A percentile compares a stretch with the other conserved stretches of the same genome.
Evolutionary conservation across 306 rosid species (phyloP).

Genomic region (Clitoria ternatea): DNA sequence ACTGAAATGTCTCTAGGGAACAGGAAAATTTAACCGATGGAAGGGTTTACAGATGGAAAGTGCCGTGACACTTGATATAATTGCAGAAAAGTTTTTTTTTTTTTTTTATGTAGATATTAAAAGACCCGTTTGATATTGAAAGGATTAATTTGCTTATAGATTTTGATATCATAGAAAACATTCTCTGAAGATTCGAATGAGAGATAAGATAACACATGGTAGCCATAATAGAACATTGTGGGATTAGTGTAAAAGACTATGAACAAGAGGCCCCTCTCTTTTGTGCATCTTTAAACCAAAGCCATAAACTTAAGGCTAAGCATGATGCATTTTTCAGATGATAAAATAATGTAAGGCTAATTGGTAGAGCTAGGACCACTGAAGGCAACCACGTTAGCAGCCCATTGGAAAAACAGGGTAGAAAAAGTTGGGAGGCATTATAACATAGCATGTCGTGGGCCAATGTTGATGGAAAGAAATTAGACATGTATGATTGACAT

Average conservation of each 20-base stretch:
- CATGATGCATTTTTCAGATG: conserved; percentile 28
- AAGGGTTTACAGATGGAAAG: conserved; percentile 58
- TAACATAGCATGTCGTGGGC: conserved; percentile 56
- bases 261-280: conserved; percentile 31
- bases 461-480: conserved; percentile 49
- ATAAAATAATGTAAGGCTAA: conserved; percentile 28
- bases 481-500: conserved; percentile 67
- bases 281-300: conserved; percentile 50
- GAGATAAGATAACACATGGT: conserved; percentile 45
- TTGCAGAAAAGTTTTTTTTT: conserved; percentile 21
- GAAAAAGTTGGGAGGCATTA: conserved; percentile 43
- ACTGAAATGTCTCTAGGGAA: conserved; percentile 26
- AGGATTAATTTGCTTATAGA: conserved; percentile 9
- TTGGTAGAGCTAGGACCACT: conserved; percentile 35
- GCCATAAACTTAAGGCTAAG: conserved; percentile 44
- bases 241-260: conserved; percentile 33
- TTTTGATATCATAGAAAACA: conserved; percentile 26
- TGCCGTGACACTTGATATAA: conserved; percentile 16
- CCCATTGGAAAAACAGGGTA: conserved; percentile 36
- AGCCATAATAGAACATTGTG: conserved; percentile 50
- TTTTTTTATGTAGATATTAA: neutral
- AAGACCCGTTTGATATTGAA: conserved; percentile 33
- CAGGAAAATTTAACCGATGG: conserved; percentile 15
- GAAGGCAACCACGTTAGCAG: conserved; percentile 55
- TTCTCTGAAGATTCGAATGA: conserved; percentile 26